Conservation (phyloP, 495 filamentous ascomycete species). For the Xylaria longipes region DNA sequence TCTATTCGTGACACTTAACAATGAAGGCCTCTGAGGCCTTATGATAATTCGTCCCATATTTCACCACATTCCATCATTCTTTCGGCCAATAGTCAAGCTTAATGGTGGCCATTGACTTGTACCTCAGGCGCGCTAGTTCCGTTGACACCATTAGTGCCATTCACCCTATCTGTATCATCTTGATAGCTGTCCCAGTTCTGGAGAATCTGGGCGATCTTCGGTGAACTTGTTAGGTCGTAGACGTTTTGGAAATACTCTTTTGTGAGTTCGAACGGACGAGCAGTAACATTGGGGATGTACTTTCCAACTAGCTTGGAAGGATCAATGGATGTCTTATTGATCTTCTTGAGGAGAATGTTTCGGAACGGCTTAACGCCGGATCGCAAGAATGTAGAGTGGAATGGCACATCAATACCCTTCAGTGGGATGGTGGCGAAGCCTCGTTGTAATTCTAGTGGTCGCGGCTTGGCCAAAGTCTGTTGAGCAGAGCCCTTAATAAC, state of each 20-base stretch:
- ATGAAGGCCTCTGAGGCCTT: background rate
- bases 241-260: conserved; percentile 99
- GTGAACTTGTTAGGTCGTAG: conserved; percentile 89
- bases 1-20: background rate
- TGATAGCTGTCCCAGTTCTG: conserved; percentile 81
- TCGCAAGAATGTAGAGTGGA: conserved; percentile 97
- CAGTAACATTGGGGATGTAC: conserved; percentile 99
- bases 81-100: background rate
- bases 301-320: conserved; percentile 95
- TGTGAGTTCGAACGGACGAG: conserved; percentile 89
- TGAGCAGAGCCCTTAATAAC: conserved; percentile 86
- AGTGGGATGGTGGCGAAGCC: conserved; percentile 97
- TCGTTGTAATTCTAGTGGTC: conserved; percentile 85
- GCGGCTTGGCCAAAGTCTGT: conserved; percentile 85
- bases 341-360: conserved; percentile 97
- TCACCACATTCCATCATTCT: background rate
- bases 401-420: conserved; percentile 95
- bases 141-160: conserved; percentile 38
- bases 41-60: background rate
- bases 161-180: conserved; percentile 41
- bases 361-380: conserved; percentile 99
- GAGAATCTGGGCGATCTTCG: conserved; percentile 86
- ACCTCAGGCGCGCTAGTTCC: conserved; percentile 29
- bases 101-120: conserved; percentile 32
- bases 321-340: conserved; percentile 97